Percentiles rank a stretch among this genome's conserved stretches.
Evolutionary conservation across 495 filamentous ascomycete genomes (phyloP).

Genomic region (Penicillium roqueforti): DNA sequence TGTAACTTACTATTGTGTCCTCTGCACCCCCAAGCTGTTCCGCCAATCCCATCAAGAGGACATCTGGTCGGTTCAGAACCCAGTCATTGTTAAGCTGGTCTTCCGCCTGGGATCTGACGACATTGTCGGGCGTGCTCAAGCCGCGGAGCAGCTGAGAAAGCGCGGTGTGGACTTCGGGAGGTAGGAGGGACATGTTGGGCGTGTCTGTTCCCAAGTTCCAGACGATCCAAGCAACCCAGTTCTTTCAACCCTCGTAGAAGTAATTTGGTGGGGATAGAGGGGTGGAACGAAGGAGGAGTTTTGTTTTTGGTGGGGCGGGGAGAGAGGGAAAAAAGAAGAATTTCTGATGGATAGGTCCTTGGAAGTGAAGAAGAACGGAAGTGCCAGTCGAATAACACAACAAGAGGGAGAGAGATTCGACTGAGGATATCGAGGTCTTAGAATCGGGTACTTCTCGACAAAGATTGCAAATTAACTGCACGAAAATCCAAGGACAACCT

Average conservation of each 20-base stretch:
- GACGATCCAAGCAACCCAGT: slow-evolving; percentile 23
- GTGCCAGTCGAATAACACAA: background rate
- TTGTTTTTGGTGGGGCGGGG: slow-evolving; percentile 33
- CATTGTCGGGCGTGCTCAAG: slow-evolving; percentile 87
- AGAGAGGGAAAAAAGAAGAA: slow-evolving; percentile 29
- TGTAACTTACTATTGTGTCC: slow-evolving; percentile 59
- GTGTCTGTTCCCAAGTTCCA: slow-evolving; percentile 32
- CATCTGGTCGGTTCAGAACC: slow-evolving; percentile 73
- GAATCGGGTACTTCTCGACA: background rate
- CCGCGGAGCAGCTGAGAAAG: slow-evolving; percentile 81
- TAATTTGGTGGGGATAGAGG: slow-evolving; percentile 30
- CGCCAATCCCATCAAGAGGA: slow-evolving; percentile 85
- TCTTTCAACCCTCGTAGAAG: slow-evolving; percentile 21
- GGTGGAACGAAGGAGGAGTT: slow-evolving; percentile 28
- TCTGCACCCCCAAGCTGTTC: slow-evolving; percentile 79
- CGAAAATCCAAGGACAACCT: background rate
- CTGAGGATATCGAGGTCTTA: background rate
- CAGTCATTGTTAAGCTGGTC: slow-evolving; percentile 86
- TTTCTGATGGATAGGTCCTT: slow-evolving; percentile 25
- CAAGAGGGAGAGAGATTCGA: background rate
- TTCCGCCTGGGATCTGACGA: slow-evolving; percentile 76
- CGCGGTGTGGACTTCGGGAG: slow-evolving; percentile 73
- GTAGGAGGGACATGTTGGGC: slow-evolving; percentile 75
- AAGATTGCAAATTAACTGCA: background rate
- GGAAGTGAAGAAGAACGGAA: background rate